Conservation (phyloP, 192 early-diverging fungal genomes). For the Diversispora eburnea region DNA sequence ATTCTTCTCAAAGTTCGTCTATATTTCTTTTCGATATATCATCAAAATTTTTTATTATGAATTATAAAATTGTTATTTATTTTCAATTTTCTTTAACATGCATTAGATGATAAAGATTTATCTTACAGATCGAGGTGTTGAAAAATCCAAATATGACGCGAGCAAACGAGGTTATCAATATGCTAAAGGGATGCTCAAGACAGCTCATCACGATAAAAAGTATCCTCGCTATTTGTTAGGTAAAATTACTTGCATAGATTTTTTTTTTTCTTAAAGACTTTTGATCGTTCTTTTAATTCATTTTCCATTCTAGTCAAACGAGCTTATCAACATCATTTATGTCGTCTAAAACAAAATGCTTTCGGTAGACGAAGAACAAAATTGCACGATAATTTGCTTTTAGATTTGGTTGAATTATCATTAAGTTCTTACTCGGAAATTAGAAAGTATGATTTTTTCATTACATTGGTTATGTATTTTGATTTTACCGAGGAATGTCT, state of each 20-base stretch:
- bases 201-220: slow-evolving; percentile 45
- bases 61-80: not conserved
- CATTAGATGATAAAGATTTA: slow-evolving; percentile 40
- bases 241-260: slow-evolving; percentile 13
- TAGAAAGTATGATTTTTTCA: slow-evolving; percentile 43
- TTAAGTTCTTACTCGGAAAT: slow-evolving; percentile 55
- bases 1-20: slow-evolving; percentile 54
- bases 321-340: slow-evolving; percentile 49
- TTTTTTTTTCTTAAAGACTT: not conserved
- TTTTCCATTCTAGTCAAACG: slow-evolving; percentile 37
- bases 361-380: slow-evolving; percentile 42
- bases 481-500: not conserved
- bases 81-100: not conserved
- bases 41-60: too few species aligned
- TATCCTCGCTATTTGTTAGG: slow-evolving; percentile 51
- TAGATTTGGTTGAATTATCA: slow-evolving; percentile 55
- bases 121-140: slow-evolving; percentile 54
- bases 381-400: slow-evolving; percentile 51
- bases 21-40: too few species aligned
- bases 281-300: not conserved
- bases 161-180: slow-evolving; percentile 54
- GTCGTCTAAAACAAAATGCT: slow-evolving; percentile 55
- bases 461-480: not conserved
- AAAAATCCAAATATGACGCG: slow-evolving; percentile 45
- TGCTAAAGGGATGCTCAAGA: slow-evolving; percentile 44